Evolutionary conservation across 495 filamentous ascomycete genomes (phyloP).

Genomic region (Aspergillus carlsbadensis): DNA sequence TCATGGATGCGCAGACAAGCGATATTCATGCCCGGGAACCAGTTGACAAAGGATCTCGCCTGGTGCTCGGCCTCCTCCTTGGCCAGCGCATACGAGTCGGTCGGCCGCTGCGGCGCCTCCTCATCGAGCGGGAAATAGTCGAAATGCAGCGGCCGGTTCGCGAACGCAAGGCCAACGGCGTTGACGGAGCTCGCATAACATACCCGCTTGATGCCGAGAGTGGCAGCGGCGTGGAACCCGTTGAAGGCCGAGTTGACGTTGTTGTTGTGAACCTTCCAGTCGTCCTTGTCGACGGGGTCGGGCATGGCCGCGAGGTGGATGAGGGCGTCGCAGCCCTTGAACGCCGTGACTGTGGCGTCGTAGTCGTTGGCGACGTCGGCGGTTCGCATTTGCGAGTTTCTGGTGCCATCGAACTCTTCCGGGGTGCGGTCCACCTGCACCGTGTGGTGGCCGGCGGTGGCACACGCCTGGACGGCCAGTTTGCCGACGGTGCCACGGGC

Average conservation of each 20-base stretch:
- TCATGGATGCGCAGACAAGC: slow-evolving; percentile 24
- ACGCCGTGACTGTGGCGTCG: slow-evolving; percentile 16
- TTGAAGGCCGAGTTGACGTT: slow-evolving; percentile 23
- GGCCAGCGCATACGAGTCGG: slow-evolving; percentile 20
- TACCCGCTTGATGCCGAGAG: slow-evolving; percentile 16
- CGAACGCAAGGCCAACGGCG: slow-evolving; percentile 20
- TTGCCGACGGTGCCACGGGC: slow-evolving; percentile 20
- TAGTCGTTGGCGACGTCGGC: slow-evolving; percentile 20
- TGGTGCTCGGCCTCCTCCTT: slow-evolving; percentile 21
- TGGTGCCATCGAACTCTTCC: slow-evolving; percentile 11
- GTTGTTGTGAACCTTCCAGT: slow-evolving; percentile 21
- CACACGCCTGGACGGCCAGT: slow-evolving; percentile 9
- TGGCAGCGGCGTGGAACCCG: slow-evolving; percentile 18
- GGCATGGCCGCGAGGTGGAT: slow-evolving; percentile 23
- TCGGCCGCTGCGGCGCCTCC: slow-evolving; percentile 15
- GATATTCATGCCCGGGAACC: slow-evolving; percentile 24
- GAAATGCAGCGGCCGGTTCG: slow-evolving; percentile 17
- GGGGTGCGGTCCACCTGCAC: slow-evolving; percentile 21
- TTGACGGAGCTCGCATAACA: slow-evolving; percentile 23
- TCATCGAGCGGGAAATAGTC: slow-evolving; percentile 26
- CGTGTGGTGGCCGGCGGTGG: slow-evolving; percentile 17
- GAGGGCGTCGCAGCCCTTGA: slow-evolving; percentile 20
- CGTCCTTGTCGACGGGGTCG: slow-evolving; percentile 18
- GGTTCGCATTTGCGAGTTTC: slow-evolving; percentile 12
- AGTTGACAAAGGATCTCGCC: slow-evolving; percentile 13